Evolutionary conservation across 768 basidiomycete species (phyloP).

Genomic region (Royoungia palumana): DNA sequence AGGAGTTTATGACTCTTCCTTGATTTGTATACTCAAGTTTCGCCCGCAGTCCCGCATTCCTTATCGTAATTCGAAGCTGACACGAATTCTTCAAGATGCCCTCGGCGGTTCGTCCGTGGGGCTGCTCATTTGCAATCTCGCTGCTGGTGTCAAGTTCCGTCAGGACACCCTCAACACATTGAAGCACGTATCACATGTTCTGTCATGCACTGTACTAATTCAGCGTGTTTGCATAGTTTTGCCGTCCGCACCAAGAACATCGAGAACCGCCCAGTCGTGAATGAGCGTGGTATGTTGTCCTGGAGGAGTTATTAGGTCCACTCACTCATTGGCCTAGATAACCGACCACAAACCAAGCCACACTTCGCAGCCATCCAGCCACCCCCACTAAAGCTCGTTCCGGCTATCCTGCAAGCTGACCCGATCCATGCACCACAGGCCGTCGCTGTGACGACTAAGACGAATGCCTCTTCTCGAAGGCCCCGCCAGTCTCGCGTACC

Average conservation of each 20-base stretch:
- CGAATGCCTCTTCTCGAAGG: conserved; percentile 21
- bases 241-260: conserved; percentile 82
- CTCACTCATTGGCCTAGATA: conserved; percentile 40
- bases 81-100: conserved; percentile 85
- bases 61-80: conserved; percentile 87
- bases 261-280: conserved; percentile 77
- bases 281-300: conserved; percentile 60
- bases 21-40: conserved; percentile 4
- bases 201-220: neutral
- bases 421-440: conserved; percentile 24
- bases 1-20: conserved; percentile 18
- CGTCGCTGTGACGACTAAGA: conserved; percentile 7
- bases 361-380: conserved; percentile 64
- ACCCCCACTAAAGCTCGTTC: conserved; percentile 43
- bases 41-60: conserved; percentile 66
- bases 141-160: conserved; percentile 76
- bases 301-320: neutral
- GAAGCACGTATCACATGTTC: conserved; percentile 51
- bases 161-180: conserved; percentile 89
- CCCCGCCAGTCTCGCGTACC: conserved; percentile 33
- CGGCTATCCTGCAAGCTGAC: conserved; percentile 44
- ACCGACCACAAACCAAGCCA: conserved; percentile 52
- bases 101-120: conserved; percentile 80
- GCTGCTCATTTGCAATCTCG: conserved; percentile 82
- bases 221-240: conserved; percentile 46